A percentile compares a stretch with the other conserved stretches of the same genome.
phyloP scores from a whole-genome alignment of 2,329 filamentous ascomycete species.

The Phyllosticta paracitricarpa region DNA sequence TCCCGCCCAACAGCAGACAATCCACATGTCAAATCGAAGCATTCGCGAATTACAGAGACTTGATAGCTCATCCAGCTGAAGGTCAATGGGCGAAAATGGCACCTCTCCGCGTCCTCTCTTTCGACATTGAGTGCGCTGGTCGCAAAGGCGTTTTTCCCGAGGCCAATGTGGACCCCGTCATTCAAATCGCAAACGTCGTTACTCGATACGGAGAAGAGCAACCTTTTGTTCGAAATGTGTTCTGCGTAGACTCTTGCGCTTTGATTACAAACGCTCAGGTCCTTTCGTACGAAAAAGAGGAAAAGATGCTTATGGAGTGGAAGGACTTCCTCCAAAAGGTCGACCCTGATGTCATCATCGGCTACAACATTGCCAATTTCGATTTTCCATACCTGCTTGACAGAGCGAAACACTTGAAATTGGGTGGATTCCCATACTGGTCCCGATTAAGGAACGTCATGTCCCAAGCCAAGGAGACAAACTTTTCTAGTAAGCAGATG shows the following conservation, averaged over 20 bases:
- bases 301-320: conserved; percentile 88
- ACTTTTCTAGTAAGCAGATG: conserved; percentile 97
- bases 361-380: conserved; percentile 98
- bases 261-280: conserved; percentile 92
- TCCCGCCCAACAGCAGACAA: conserved; percentile 57
- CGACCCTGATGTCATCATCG: conserved; percentile 94
- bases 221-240: conserved; percentile 92
- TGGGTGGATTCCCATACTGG: conserved; percentile 75
- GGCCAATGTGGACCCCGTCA: conserved; percentile 82
- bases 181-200: conserved; percentile 95
- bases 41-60: conserved; percentile 66
- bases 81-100: conserved; percentile 99
- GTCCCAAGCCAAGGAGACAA: conserved; percentile 67
- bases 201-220: conserved; percentile 92
- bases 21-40: conserved; percentile 98
- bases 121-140: conserved; percentile 97
- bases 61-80: conserved; percentile 78
- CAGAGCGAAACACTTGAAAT: conserved; percentile 74
- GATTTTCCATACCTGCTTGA: conserved; percentile 95
- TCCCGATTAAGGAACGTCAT: conserved; percentile 62
- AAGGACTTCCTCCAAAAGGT: conserved; percentile 79
- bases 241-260: conserved; percentile 86
- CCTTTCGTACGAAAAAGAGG: conserved; percentile 69
- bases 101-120: conserved; percentile 81
- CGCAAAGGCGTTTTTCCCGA: conserved; percentile 97